These are phyloP conservation scores for Dioscorea cayenensis DNA, from an alignment of 116 monocot species.

Conservation along the genomic window DNA sequence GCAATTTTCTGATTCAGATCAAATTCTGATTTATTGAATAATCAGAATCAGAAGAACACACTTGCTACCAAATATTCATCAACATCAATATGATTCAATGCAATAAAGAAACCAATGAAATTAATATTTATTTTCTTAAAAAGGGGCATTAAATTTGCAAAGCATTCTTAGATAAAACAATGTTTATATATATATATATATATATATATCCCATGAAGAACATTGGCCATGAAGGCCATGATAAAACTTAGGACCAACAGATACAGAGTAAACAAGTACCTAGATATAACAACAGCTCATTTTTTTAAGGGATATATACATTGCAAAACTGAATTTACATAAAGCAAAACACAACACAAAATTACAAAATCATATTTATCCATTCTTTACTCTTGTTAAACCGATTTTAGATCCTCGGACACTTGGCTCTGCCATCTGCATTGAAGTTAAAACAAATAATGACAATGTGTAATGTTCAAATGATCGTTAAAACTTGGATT, in stretches of 20 bases:
- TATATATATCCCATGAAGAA: neutral
- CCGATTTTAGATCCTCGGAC: slow-evolving; percentile 61
- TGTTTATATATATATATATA: neutral
- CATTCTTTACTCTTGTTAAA: slow-evolving; percentile 9
- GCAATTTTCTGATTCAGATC: too few species aligned
- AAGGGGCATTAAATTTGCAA: neutral
- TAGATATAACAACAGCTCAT: neutral
- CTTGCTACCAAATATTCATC: too few species aligned
- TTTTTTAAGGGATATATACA: neutral
- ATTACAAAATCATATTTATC: neutral
- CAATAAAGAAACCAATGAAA: too few species aligned
- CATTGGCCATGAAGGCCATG: neutral
- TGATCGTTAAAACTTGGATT: too few species aligned
- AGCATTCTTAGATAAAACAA: neutral
- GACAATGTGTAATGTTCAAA: too few species aligned
- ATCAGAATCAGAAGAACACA: too few species aligned
- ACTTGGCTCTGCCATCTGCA: slow-evolving; percentile 78
- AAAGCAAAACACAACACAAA: neutral
- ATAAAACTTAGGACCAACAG: neutral
- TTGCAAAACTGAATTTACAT: slow-evolving; percentile 2
- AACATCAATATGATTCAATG: too few species aligned
- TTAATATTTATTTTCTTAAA: too few species aligned
- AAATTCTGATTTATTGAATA: too few species aligned
- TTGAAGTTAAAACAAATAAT: too few species aligned
- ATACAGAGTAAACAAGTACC: neutral